A percentile compares a stretch with the other conserved stretches of the same genome.
phyloP scores from a whole-genome alignment of 2,329 filamentous ascomycete genomes.

The Colletotrichum godetiae region DNA sequence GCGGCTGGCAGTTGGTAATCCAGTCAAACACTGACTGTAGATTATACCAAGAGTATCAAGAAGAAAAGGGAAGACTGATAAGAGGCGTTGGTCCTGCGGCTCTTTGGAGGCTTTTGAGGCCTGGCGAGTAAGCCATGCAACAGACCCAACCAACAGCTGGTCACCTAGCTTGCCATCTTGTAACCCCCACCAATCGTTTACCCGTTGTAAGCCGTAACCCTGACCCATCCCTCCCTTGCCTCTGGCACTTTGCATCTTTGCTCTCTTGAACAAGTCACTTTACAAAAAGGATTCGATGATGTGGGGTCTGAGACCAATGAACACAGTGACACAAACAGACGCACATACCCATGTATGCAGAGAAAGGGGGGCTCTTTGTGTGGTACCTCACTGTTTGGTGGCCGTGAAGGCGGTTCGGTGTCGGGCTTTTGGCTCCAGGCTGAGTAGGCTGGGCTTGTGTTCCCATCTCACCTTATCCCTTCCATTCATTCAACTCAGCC shows the following conservation, averaged over 20 bases:
- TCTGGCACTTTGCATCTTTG: not conserved
- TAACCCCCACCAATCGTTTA: slow-evolving; percentile 19
- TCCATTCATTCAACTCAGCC: slow-evolving; percentile 27
- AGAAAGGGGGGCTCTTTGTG: slow-evolving; percentile 12
- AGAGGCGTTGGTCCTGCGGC: not conserved
- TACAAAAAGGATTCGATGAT: slow-evolving; percentile 9
- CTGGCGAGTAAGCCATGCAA: not conserved
- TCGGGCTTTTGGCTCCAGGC: not conserved
- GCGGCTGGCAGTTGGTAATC: not conserved
- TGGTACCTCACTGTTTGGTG: not conserved
- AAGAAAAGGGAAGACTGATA: not conserved
- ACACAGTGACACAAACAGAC: not conserved
- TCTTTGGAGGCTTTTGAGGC: not conserved
- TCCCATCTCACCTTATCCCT: slow-evolving; percentile 10
- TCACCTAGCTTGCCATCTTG: not conserved
- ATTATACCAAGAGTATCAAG: too few species aligned
- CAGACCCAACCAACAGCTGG: not conserved
- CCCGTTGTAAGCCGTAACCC: not conserved
- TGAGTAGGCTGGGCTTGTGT: slow-evolving; percentile 13
- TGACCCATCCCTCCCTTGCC: slow-evolving; percentile 3
- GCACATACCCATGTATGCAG: not conserved
- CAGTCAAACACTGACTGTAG: not conserved
- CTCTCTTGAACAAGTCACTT: slow-evolving; percentile 1
- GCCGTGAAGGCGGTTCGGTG: too few species aligned
- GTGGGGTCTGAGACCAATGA: not conserved